Evolutionary conservation across 2,329 filamentous ascomycete genomes (phyloP).

Genomic region (Fusarium camptoceras): DNA sequence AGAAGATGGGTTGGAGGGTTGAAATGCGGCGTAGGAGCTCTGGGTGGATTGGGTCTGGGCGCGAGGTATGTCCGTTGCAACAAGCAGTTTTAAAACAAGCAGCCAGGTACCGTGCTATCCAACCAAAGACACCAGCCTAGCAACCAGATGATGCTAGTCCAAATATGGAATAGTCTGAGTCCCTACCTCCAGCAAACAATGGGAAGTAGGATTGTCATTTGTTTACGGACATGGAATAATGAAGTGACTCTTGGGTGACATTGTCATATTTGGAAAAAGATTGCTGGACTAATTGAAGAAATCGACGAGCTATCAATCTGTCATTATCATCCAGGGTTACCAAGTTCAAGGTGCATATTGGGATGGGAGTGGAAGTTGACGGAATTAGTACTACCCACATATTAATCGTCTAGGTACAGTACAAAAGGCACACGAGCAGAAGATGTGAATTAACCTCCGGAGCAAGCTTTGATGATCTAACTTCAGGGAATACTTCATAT

Average conservation of each 20-base stretch:
- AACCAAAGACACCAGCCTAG: slow-evolving; percentile 5
- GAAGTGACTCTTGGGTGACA: neutral
- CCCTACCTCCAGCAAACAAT: neutral
- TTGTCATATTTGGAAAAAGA: neutral
- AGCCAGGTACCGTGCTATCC: neutral
- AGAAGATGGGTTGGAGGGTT: slow-evolving; percentile 33
- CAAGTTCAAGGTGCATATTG: neutral
- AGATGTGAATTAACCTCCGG: neutral
- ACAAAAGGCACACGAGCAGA: neutral
- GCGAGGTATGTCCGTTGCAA: neutral
- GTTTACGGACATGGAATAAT: neutral
- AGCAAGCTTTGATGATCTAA: neutral
- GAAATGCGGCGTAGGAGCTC: slow-evolving; percentile 46
- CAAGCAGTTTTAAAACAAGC: slow-evolving; percentile 3
- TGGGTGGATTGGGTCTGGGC: slow-evolving; percentile 29
- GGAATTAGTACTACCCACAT: neutral
- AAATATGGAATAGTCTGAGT: neutral
- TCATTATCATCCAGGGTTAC: neutral
- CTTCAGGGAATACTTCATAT: neutral
- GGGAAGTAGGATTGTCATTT: neutral
- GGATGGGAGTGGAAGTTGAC: neutral
- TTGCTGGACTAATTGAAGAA: neutral
- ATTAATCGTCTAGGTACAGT: too few species aligned
- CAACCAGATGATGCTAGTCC: neutral
- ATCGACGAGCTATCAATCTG: neutral